Conservation (phyloP, 2,329 filamentous ascomycete genomes). For the Pezicula rhizophila region DNA sequence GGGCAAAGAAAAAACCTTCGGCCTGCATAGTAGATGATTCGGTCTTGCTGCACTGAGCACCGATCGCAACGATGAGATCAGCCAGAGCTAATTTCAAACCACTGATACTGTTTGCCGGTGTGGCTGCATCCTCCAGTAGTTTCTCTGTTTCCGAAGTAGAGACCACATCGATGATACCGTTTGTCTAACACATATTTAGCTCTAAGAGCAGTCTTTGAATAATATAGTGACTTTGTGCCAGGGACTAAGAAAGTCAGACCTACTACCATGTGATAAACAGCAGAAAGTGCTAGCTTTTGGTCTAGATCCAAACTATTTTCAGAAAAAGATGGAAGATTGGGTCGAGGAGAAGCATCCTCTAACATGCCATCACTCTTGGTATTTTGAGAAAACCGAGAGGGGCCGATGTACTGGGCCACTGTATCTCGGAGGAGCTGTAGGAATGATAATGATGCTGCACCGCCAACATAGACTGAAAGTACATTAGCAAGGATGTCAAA, state of each 20-base stretch:
- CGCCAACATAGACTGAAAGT: slow-evolving; percentile 1
- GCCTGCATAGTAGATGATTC: slow-evolving; percentile 27
- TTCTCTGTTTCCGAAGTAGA: neutral
- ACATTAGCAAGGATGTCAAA: neutral
- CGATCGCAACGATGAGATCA: slow-evolving; percentile 27
- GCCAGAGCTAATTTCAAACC: neutral
- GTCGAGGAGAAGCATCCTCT: slow-evolving; percentile 20
- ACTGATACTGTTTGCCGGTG: neutral
- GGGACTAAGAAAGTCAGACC: neutral
- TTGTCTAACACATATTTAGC: neutral
- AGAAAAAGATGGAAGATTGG: neutral
- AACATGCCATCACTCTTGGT: neutral
- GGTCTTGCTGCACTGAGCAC: slow-evolving; percentile 27
- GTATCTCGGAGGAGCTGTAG: slow-evolving; percentile 1
- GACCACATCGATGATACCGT: neutral
- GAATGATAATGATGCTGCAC: slow-evolving; percentile 3
- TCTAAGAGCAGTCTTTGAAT: no score
- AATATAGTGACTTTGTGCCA: no score
- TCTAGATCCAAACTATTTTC: neutral
- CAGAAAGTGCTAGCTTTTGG: neutral
- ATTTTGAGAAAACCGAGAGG: neutral
- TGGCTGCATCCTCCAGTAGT: neutral
- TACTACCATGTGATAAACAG: neutral
- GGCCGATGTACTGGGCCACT: slow-evolving; percentile 2
- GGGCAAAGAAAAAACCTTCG: slow-evolving; percentile 27